Conservation (phyloP, 73 alveolate species). For the Uronychia setigera region DNA sequence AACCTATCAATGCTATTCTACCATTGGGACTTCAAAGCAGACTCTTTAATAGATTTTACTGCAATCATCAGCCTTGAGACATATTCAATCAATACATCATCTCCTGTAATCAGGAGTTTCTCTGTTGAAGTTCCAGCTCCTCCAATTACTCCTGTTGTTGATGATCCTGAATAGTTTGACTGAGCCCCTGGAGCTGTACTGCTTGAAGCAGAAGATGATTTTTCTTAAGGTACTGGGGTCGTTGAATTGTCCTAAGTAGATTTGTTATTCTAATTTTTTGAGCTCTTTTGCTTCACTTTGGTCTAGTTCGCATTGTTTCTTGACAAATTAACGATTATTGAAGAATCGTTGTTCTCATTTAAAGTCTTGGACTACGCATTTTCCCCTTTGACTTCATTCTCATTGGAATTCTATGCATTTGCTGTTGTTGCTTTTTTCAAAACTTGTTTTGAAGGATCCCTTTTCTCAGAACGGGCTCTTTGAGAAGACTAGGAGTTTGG, state of each 20-base stretch:
- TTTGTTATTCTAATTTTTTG: neutral
- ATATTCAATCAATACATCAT: slow-evolving; percentile 59
- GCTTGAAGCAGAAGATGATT: neutral
- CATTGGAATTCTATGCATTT: neutral
- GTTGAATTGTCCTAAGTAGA: neutral
- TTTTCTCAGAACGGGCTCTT: neutral
- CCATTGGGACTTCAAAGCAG: slow-evolving; percentile 36
- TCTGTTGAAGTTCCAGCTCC: slow-evolving; percentile 11
- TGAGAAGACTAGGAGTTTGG: slow-evolving; percentile 4
- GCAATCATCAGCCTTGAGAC: slow-evolving; percentile 48
- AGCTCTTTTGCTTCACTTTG: neutral
- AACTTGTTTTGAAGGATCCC: neutral
- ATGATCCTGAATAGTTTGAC: neutral
- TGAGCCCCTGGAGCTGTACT: neutral
- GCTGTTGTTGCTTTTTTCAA: neutral
- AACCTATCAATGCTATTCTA: slow-evolving; percentile 39
- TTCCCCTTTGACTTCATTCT: neutral
- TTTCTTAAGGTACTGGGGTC: no score
- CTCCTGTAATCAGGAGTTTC: slow-evolving; percentile 55
- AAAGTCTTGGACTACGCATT: neutral
- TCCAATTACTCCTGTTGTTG: slow-evolving; percentile 30
- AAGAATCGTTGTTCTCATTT: no score
- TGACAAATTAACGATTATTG: neutral
- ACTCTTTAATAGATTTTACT: slow-evolving; percentile 29
- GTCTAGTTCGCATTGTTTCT: neutral